Conservation (phyloP, 257 asterid genomes). For the Primulina tabacum region DNA sequence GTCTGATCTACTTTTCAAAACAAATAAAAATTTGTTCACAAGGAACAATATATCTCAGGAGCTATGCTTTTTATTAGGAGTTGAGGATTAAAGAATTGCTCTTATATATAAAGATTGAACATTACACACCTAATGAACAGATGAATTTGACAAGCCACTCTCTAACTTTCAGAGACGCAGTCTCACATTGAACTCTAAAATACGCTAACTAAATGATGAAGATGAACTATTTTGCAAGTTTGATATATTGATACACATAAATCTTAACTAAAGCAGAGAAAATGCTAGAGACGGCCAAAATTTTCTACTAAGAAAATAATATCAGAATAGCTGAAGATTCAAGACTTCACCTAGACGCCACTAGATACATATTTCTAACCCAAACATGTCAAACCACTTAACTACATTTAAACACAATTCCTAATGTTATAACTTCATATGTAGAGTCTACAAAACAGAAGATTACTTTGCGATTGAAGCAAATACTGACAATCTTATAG, state of each 20-base stretch:
- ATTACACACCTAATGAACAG: not conserved
- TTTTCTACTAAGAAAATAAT: not conserved
- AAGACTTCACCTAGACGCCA: constrained; percentile 6
- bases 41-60: constrained; percentile 5
- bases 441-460: too few relatives aligned
- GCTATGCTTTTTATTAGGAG: not conserved
- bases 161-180: not conserved
- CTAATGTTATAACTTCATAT: not conserved
- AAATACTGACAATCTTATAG: too few relatives aligned
- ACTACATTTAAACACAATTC: not conserved
- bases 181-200: not conserved
- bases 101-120: not conserved
- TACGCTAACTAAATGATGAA: not conserved
- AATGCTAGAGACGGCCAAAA: not conserved
- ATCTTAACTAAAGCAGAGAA: not conserved
- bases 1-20: not conserved
- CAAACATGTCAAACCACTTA: constrained; percentile 1
- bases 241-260: not conserved
- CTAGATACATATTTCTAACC: not conserved
- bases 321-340: not conserved
- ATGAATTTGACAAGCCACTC: too few relatives aligned
- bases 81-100: too few relatives aligned
- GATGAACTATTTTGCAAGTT: not conserved
- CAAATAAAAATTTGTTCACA: constrained; percentile 6
- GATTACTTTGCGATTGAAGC: too few relatives aligned